Evolutionary conservation across 2,329 filamentous ascomycete genomes (phyloP).

Genomic region (Aspergillus versicolor): DNA sequence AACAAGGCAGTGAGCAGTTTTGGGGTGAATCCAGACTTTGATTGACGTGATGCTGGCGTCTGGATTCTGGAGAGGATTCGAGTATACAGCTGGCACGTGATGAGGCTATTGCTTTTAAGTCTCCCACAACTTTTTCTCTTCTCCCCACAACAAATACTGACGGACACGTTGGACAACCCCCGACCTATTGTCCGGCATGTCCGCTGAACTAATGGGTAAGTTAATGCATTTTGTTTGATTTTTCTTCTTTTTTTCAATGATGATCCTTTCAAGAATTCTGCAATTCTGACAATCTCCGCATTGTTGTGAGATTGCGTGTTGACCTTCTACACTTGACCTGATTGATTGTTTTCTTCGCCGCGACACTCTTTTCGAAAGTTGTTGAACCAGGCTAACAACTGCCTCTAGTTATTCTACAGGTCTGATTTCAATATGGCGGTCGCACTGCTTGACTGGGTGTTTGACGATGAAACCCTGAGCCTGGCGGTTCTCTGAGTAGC

Average conservation of each 20-base stretch:
- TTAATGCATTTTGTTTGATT: not conserved
- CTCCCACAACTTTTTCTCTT: constrained; percentile 4
- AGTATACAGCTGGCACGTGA: constrained; percentile 28
- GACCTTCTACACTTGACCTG: constrained; percentile 51
- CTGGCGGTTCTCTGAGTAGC: not conserved
- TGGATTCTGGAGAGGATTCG: constrained; percentile 15
- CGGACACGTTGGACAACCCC: not conserved
- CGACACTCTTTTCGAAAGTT: constrained; percentile 3
- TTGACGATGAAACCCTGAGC: not conserved
- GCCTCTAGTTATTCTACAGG: constrained; percentile 1
- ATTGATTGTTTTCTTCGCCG: constrained; percentile 16
- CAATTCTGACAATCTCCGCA: constrained; percentile 46
- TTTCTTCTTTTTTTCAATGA: constrained; percentile 23
- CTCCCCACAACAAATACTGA: not conserved
- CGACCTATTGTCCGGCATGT: not conserved
- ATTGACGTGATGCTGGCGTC: constrained; percentile 15
- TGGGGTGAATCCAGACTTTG: not conserved
- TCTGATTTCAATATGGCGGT: not conserved
- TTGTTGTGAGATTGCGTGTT: constrained; percentile 44
- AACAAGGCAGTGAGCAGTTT: not conserved
- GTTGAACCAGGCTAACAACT: constrained; percentile 16
- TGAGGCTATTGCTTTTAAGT: constrained; percentile 18
- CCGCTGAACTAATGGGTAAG: not conserved
- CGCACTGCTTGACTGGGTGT: constrained; percentile 2
- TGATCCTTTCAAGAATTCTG: constrained; percentile 47